These are phyloP conservation scores for Stephania cephalantha DNA, from an alignment of 164 flowering plant species.

Conservation along the genomic window DNA sequence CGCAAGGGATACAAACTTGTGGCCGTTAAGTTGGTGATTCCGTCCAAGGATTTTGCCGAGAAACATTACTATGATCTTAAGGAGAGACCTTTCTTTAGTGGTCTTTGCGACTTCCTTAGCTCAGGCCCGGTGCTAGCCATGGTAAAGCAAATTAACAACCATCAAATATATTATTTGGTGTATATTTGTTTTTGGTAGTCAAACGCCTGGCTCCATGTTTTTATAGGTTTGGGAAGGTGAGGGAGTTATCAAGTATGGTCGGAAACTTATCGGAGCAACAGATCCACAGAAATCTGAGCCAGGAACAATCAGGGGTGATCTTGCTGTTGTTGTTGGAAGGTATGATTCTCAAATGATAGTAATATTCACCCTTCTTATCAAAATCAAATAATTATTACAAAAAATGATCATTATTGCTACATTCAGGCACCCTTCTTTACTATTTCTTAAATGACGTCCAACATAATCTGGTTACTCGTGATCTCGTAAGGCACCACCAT, in stretches of 20 bases:
- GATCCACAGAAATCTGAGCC: slow-evolving; percentile 98
- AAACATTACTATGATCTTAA: slow-evolving; percentile 94
- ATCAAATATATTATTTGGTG: neutral
- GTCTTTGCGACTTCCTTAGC: slow-evolving; percentile 89
- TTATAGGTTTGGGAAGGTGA: slow-evolving; percentile 99
- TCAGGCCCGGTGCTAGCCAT: slow-evolving; percentile 98
- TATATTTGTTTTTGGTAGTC: neutral
- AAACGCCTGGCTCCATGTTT: neutral
- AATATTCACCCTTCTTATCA: neutral
- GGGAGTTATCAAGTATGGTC: slow-evolving; percentile 87
- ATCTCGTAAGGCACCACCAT: neutral
- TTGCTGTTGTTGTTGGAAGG: slow-evolving; percentile 98
- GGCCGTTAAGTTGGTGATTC: slow-evolving; percentile 70
- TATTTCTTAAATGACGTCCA: neutral
- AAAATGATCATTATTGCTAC: neutral
- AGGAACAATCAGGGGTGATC: slow-evolving; percentile 97
- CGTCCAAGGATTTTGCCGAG: slow-evolving; percentile 86
- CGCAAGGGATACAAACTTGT: slow-evolving; percentile 95
- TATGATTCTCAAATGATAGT: slow-evolving; percentile 18
- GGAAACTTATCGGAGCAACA: slow-evolving; percentile 96
- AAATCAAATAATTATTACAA: neutral
- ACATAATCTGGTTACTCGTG: neutral
- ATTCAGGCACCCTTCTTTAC: neutral
- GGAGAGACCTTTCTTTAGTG: slow-evolving; percentile 91
- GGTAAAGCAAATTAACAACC: slow-evolving; percentile 36